phyloP scores from a whole-genome alignment of 306 rosid genomes.

The Vachellia pachyceras region DNA sequence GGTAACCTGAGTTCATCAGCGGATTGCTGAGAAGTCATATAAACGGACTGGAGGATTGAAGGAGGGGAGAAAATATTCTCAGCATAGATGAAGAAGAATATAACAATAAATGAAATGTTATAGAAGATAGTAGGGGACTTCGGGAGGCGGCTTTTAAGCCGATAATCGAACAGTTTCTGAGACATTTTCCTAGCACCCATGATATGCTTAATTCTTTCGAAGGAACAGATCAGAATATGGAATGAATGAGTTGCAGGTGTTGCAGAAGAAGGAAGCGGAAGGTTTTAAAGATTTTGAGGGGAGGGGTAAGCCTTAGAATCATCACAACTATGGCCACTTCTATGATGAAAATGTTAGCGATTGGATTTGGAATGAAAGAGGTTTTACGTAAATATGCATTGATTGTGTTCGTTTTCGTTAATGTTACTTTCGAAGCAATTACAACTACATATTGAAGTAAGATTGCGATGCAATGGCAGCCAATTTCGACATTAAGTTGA shows the following conservation, averaged over 20 bases:
- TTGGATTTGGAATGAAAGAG: neutral
- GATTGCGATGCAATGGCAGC: neutral
- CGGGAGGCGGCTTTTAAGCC: neutral
- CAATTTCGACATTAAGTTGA: neutral
- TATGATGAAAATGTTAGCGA: too few relatives aligned
- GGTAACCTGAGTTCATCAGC: neutral
- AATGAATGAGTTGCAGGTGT: neutral
- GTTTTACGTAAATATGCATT: neutral
- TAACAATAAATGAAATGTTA: neutral
- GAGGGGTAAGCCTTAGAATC: too few relatives aligned
- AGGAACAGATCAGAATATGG: neutral
- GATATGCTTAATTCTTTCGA: neutral
- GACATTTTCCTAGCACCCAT: conserved; percentile 6
- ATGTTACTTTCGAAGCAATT: neutral
- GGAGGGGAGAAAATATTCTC: conserved; percentile 14
- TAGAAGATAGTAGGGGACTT: conserved; percentile 19
- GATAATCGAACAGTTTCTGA: neutral
- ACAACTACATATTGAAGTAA: neutral
- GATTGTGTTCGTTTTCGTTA: neutral
- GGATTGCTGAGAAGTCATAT: neutral
- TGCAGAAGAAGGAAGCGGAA: neutral
- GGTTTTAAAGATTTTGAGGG: neutral
- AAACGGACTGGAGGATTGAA: neutral
- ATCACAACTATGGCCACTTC: too few relatives aligned
- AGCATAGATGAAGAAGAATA: conserved; percentile 2